Conservation (phyloP, 805 yeast genomes). For the Metschnikowia lochheadii region DNA sequence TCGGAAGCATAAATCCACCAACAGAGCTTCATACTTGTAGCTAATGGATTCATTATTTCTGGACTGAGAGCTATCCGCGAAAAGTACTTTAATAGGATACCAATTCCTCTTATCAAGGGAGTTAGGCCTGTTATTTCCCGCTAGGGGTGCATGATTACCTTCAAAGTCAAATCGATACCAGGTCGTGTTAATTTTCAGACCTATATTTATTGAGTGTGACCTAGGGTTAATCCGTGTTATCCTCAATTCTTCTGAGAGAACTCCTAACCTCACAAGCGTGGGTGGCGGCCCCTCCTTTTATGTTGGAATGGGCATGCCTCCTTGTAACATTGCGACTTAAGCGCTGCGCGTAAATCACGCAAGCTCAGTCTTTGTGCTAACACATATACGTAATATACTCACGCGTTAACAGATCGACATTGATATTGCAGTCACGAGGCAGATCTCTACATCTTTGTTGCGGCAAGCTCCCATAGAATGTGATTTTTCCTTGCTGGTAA, state of each 20-base stretch:
- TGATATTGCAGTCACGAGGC: conserved; percentile 5
- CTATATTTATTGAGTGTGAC: no score
- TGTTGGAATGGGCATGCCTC: no score
- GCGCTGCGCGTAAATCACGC: no score
- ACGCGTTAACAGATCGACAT: no score
- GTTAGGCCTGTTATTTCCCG: conserved; percentile 2
- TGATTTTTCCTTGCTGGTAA: neutral
- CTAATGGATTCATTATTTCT: neutral
- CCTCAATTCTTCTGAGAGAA: no score
- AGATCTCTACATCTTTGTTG: conserved; percentile 5
- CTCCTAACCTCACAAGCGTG: no score
- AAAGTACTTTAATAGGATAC: conserved; percentile 6
- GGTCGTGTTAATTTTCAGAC: no score
- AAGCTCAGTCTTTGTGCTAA: no score
- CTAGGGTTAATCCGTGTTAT: no score
- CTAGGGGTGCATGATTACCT: neutral
- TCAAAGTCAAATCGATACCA: conserved; percentile 9
- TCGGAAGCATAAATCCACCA: neutral
- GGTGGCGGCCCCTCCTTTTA: no score
- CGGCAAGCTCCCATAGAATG: neutral
- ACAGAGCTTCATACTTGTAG: neutral
- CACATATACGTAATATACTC: no score
- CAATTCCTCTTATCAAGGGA: conserved; percentile 3
- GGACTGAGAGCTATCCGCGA: neutral
- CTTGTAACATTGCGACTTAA: no score